Conservation (phyloP, 176 grass and related monocot species). For the Luzula sylvatica region DNA sequence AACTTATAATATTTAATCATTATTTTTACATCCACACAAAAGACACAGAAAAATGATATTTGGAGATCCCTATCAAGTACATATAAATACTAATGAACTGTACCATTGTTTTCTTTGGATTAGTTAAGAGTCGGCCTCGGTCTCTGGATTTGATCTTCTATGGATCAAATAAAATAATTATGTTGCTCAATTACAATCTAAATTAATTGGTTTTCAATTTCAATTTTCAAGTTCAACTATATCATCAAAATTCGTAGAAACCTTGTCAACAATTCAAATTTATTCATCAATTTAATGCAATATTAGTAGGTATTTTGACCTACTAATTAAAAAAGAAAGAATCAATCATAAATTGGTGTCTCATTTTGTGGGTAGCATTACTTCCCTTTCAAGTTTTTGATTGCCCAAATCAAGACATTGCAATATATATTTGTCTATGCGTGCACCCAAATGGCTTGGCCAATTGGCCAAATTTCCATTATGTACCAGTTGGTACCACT, state of each 20-base stretch:
- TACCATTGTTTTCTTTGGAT: constrained; percentile 23
- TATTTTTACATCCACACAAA: too few species aligned
- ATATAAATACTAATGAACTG: constrained; percentile 3
- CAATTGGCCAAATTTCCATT: too few species aligned
- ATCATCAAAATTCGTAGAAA: not conserved
- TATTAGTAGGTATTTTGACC: too few species aligned
- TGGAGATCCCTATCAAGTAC: not conserved
- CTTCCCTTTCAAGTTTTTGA: not conserved
- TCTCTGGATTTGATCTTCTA: not conserved
- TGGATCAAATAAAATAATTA: too few species aligned
- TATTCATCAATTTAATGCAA: too few species aligned
- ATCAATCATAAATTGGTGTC: too few species aligned
- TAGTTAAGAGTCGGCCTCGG: constrained; percentile 6
- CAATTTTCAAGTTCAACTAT: not conserved
- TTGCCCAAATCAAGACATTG: constrained; percentile 1
- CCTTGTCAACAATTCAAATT: too few species aligned
- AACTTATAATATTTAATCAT: too few species aligned
- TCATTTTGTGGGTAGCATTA: not conserved
- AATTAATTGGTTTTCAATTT: too few species aligned
- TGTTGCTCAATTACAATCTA: too few species aligned
- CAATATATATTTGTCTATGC: not conserved
- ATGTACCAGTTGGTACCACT: too few species aligned
- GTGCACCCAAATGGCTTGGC: not conserved
- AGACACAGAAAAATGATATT: not conserved
- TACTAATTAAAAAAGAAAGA: too few species aligned